A percentile compares a stretch with the other conserved stretches of the same genome.
Evolutionary conservation across 73 alveolate genomes (phyloP).

Genomic region (Paramecium tetraurelia): DNA sequence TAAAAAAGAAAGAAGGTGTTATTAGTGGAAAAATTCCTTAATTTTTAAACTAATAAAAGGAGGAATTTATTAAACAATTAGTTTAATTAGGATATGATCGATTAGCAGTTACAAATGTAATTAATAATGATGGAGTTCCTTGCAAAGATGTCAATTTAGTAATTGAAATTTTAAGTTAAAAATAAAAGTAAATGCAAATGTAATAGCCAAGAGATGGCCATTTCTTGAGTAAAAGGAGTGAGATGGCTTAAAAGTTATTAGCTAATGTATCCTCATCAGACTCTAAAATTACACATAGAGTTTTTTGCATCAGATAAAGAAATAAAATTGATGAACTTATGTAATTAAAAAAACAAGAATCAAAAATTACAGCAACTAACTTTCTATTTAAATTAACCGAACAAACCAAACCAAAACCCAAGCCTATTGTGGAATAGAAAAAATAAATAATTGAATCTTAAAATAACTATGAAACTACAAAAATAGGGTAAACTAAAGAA

Average conservation of each 20-base stretch:
- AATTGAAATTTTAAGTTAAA: not conserved
- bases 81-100: not conserved
- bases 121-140: slow-evolving; percentile 33
- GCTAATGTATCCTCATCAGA: not conserved
- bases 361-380: not conserved
- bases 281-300: not conserved
- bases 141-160: slow-evolving; percentile 34
- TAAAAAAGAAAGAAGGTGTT: slow-evolving; percentile 41
- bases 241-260: not conserved
- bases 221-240: not conserved
- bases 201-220: not conserved
- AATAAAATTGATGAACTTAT: slow-evolving; percentile 26
- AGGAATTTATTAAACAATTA: slow-evolving; percentile 10
- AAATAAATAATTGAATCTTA: not conserved
- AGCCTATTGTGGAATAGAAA: not conserved
- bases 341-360: not conserved
- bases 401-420: not conserved
- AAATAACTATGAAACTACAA: not conserved
- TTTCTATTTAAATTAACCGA: not conserved
- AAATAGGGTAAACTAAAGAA: not conserved
- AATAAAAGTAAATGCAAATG: not conserved
- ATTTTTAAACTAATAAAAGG: slow-evolving; percentile 29
- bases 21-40: slow-evolving; percentile 11
- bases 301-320: not conserved
- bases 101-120: not conserved